Percentiles rank a stretch among this genome's conserved stretches.
Conservation (phyloP, 345 rosid species). For the Murraya paniculata region DNA sequence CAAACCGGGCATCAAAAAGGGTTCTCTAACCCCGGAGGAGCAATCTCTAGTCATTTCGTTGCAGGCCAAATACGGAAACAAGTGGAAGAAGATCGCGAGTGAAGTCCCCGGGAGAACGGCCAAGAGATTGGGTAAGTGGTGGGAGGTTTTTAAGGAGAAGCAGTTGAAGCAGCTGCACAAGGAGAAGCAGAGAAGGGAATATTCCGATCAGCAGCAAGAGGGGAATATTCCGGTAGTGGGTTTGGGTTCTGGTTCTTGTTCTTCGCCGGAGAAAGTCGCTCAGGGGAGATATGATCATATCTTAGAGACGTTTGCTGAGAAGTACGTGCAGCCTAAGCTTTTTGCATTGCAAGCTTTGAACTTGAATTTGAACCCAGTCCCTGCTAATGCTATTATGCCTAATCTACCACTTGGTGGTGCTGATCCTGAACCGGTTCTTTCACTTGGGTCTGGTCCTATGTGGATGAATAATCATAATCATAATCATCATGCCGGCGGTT, state of each 20-base stretch:
- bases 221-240: background rate
- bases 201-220: conserved; percentile 4
- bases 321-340: conserved; percentile 36
- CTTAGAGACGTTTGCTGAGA: conserved; percentile 47
- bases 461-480: conserved; percentile 16
- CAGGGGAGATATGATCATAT: conserved; percentile 47
- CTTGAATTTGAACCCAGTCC: background rate
- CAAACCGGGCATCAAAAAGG: conserved; percentile 54
- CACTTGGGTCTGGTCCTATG: conserved; percentile 17
- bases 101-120: conserved; percentile 54
- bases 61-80: conserved; percentile 52
- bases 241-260: background rate
- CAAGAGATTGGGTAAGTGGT: conserved; percentile 54
- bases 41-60: conserved; percentile 42
- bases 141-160: conserved; percentile 55
- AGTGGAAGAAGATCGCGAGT: conserved; percentile 53
- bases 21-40: conserved; percentile 43
- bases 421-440: conserved; percentile 28
- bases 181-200: conserved; percentile 5
- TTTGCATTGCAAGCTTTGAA: conserved; percentile 12
- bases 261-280: conserved; percentile 30
- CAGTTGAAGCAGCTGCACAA: conserved; percentile 41
- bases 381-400: background rate
- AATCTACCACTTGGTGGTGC: background rate
- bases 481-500: background rate